Evolutionary conservation across 164 flowering plant species (phyloP).

Genomic region (Nymphaea thermarum): DNA sequence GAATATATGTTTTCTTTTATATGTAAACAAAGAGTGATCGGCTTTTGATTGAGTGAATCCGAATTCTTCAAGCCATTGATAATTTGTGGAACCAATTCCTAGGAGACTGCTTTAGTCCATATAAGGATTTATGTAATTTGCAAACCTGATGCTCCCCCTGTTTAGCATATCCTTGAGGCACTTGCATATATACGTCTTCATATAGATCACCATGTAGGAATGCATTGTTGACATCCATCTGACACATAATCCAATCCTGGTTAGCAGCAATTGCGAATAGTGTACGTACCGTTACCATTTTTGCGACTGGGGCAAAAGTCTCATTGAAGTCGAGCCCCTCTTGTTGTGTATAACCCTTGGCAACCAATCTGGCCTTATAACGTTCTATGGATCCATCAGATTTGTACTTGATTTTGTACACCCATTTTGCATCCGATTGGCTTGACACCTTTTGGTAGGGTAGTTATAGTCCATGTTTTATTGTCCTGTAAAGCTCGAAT

Average conservation of each 20-base stretch:
- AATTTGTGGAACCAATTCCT: not conserved
- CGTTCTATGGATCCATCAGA: not conserved
- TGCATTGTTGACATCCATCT: not conserved
- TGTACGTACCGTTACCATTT: not conserved
- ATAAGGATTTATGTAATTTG: not conserved
- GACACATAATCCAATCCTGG: not conserved
- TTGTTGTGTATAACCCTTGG: too few species aligned
- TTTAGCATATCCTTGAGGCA: not conserved
- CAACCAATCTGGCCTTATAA: not conserved
- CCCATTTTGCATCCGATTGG: slow-evolving; percentile 1
- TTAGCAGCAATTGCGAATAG: not conserved
- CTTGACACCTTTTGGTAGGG: not conserved
- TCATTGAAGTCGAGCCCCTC: not conserved
- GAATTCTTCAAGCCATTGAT: not conserved
- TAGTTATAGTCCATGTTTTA: not conserved
- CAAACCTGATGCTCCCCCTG: not conserved
- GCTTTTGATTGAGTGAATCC: not conserved
- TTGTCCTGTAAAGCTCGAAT: not conserved
- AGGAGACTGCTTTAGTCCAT: slow-evolving; percentile 3
- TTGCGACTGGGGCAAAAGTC: not conserved
- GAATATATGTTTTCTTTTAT: not conserved
- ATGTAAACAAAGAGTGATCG: not conserved
- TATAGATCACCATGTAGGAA: not conserved
- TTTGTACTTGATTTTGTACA: not conserved
- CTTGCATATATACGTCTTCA: not conserved